Evolutionary conservation across 768 basidiomycete species (phyloP).

Genomic region (Daedalea quercina): DNA sequence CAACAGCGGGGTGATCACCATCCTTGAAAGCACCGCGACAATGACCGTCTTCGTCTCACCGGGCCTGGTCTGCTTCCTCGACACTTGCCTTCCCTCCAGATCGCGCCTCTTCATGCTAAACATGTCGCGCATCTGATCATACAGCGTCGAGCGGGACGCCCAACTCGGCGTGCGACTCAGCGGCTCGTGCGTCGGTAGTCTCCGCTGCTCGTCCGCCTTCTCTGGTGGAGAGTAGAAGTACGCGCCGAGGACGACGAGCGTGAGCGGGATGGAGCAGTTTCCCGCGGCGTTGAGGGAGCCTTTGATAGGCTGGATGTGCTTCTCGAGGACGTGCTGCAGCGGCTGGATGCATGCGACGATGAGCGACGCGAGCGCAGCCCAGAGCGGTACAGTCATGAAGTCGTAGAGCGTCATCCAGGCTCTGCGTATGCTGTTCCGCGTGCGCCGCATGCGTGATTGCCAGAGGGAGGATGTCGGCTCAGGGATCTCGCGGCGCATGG

Average conservation of each 20-base stretch:
- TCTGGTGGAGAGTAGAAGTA: constrained; percentile 63
- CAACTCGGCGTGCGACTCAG: constrained; percentile 14
- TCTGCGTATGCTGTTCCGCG: constrained; percentile 20
- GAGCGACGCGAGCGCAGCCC: constrained; percentile 70
- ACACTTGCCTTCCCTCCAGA: constrained; percentile 7
- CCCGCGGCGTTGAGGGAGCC: constrained; percentile 64
- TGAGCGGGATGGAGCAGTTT: constrained; percentile 80
- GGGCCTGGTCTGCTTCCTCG: constrained; percentile 21
- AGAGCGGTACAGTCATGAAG: constrained; percentile 88
- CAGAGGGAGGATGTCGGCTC: constrained; percentile 17
- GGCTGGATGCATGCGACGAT: constrained; percentile 73
- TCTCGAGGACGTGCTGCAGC: constrained; percentile 63
- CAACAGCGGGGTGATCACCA: constrained; percentile 78
- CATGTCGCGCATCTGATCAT: constrained; percentile 37
- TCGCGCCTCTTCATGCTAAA: constrained; percentile 28
- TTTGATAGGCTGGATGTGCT: constrained; percentile 58
- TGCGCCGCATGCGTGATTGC: constrained; percentile 22
- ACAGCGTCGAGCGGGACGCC: constrained; percentile 27
- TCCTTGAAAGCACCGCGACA: constrained; percentile 77
- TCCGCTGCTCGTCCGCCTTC: constrained; percentile 3
- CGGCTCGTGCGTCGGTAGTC: constrained; percentile 10
- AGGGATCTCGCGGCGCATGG: constrained; percentile 7
- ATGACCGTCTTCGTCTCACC: constrained; percentile 82
- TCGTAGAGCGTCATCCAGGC: constrained; percentile 41
- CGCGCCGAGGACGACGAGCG: constrained; percentile 86